phyloP scores from a whole-genome alignment of 352 stramenopile genomes.

The Lagenidium giganteum region DNA sequence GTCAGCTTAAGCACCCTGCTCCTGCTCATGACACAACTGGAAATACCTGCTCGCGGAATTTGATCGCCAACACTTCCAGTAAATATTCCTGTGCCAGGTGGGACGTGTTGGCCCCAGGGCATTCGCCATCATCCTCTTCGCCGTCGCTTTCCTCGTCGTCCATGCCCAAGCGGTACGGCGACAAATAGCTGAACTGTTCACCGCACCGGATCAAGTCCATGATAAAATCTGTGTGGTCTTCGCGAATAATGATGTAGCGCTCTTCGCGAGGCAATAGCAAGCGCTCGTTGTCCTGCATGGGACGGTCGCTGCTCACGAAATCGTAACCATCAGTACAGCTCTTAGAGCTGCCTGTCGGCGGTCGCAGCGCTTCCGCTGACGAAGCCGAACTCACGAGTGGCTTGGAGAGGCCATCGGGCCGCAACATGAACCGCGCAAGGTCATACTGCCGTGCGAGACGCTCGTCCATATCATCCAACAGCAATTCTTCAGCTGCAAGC shows the following conservation, averaged over 20 bases:
- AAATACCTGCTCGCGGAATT: slow-evolving; percentile 70
- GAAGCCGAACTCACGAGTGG: too few species aligned
- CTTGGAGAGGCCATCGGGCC: slow-evolving; percentile 4
- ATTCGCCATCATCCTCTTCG: slow-evolving; percentile 57
- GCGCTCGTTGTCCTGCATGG: slow-evolving; percentile 58
- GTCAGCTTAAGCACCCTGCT: too few species aligned
- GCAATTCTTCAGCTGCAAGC: slow-evolving; percentile 28
- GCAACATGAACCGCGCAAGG: slow-evolving; percentile 39
- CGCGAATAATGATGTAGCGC: slow-evolving; percentile 80
- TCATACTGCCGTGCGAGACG: slow-evolving; percentile 75
- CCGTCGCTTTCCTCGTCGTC: slow-evolving; percentile 48
- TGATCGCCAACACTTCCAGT: slow-evolving; percentile 72
- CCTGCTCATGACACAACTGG: too few species aligned
- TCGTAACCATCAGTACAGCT: slow-evolving; percentile 1
- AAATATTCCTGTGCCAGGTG: slow-evolving; percentile 75
- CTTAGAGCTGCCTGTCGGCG: neutral
- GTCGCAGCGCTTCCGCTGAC: neutral
- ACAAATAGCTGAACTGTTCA: slow-evolving; percentile 70
- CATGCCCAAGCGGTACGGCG: slow-evolving; percentile 29
- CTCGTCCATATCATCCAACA: slow-evolving; percentile 52
- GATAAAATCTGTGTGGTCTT: slow-evolving; percentile 77
- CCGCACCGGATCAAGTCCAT: slow-evolving; percentile 76
- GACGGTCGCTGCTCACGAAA: slow-evolving; percentile 9
- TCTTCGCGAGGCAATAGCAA: slow-evolving; percentile 76
- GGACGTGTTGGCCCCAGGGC: slow-evolving; percentile 68